Evolutionary conservation across 2,329 filamentous ascomycete species (phyloP), one percentile per base, ranked within the genome.

Genomic region (Botryotinia convoluta): DNA sequence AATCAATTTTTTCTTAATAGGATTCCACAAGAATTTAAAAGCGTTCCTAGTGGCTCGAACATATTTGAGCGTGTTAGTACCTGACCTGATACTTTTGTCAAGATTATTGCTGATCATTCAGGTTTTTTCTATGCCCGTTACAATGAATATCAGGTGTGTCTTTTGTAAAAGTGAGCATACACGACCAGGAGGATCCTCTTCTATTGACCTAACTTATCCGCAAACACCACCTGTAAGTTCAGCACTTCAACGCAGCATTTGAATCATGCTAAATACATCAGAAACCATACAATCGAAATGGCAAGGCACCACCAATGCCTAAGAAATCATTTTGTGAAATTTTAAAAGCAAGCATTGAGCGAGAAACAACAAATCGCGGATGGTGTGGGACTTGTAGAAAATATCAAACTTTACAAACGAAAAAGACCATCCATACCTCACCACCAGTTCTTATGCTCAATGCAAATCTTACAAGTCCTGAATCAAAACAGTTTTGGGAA

Each of bases 381-480:
- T 99, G 95, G 95, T 99, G 96, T 81, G 92, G 92, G 76, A 90
- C 92, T 79, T 99, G 97, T 81, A 92, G 94, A 77, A 89, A 94
- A 37, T 98, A 99, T 81, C 94, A 97, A 82, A 92, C 92, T 71
- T 89, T 98, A 70, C 89, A 91, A 18, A 97, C 94, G 32, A 88
- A 93, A 74, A 97, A 97, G 80, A 93, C 92, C 0, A 92, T 98
- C 5, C 91, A 93, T 77, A 90, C 88, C 59, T 88, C 97, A 74
- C 95, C 96, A 0, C 88, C 90, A 45, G 93, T 98, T n/a, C 82
- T 99, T 75, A 92, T 97, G 84, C 87, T 99, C 39, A 98, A 98
- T 80, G 93, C 94, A 0, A 89, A 93, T 18, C 91, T 93, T 59
- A 89, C 87, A 8, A 91, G 85, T 63, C 87, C 90, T 3, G 92